Conservation (phyloP, 2,329 filamentous ascomycete species). For the Graphiopsis chlorocephala region DNA sequence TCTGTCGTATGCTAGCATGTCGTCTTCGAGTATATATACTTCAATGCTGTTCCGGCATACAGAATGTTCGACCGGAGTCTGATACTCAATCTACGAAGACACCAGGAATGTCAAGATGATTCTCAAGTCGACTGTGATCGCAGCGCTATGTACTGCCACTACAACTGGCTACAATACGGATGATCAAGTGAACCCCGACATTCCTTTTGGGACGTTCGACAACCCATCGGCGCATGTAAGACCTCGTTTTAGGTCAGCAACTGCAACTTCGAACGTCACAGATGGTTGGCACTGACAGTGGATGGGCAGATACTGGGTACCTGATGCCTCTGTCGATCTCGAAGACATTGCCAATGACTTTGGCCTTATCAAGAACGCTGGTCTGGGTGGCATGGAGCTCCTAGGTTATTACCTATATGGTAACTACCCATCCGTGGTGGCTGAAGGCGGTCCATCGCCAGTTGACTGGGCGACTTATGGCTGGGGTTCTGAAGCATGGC, state of each 20-base stretch:
- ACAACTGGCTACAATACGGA: conserved; percentile 15
- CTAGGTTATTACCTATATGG: conserved; percentile 43
- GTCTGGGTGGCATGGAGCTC: conserved; percentile 41
- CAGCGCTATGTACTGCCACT: background rate
- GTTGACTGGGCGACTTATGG: conserved; percentile 41
- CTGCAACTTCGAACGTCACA: background rate
- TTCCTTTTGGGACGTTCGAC: conserved; percentile 29
- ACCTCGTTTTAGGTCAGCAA: conserved; percentile 25
- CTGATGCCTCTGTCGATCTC: conserved; percentile 37
- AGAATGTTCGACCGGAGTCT: background rate
- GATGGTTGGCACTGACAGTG: background rate
- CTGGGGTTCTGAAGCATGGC: conserved; percentile 40
- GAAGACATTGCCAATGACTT: conserved; percentile 34
- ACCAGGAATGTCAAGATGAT: background rate
- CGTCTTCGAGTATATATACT: background rate
- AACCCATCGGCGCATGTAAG: conserved; percentile 32
- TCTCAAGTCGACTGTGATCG: background rate
- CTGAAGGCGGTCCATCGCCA: conserved; percentile 24
- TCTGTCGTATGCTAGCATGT: background rate
- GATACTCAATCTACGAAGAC: background rate
- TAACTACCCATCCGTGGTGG: conserved; percentile 21
- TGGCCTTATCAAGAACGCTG: conserved; percentile 30
- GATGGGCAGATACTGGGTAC: conserved; percentile 38
- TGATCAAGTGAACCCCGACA: conserved; percentile 23
- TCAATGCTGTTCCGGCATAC: background rate